Conservation (phyloP, 176 grass and related monocot genomes). For the Cocos nucifera region DNA sequence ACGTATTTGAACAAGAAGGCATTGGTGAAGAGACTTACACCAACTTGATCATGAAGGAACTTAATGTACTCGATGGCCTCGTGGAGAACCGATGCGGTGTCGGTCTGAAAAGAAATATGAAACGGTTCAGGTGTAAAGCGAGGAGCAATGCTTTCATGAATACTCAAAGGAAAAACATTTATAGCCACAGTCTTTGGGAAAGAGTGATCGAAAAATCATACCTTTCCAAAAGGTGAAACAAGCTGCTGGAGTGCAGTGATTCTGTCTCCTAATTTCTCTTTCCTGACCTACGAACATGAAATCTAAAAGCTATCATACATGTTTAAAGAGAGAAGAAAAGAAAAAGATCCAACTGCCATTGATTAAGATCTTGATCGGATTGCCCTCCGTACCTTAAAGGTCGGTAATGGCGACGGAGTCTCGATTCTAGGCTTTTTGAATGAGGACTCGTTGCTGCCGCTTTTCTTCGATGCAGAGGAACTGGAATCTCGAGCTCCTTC, state of each 20-base stretch:
- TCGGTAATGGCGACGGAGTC: constrained; percentile 14
- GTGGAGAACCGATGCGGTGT: constrained; percentile 97
- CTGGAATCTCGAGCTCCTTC: no score
- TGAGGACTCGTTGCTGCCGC: not conserved
- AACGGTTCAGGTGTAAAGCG: not conserved
- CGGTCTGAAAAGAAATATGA: constrained; percentile 37
- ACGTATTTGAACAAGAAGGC: no score
- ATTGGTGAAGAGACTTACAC: constrained; percentile 32
- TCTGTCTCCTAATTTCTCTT: no score
- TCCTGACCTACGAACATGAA: no score
- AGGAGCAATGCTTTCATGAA: not conserved
- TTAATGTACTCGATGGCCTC: constrained; percentile 93
- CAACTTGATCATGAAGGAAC: constrained; percentile 83
- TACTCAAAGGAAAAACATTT: not conserved
- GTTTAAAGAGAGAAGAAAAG: no score
- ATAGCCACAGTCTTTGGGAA: no score
- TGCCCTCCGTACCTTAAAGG: constrained; percentile 15
- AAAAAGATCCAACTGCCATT: not conserved
- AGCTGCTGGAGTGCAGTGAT: no score
- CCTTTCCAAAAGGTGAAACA: no score
- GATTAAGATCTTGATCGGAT: constrained; percentile 1
- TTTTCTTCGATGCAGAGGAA: no score
- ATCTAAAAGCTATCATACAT: no score
- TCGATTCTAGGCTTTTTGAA: constrained; percentile 13
- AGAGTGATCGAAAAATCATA: no score